phyloP scores from a whole-genome alignment of 768 basidiomycete genomes.

The Agaricus blazei region DNA sequence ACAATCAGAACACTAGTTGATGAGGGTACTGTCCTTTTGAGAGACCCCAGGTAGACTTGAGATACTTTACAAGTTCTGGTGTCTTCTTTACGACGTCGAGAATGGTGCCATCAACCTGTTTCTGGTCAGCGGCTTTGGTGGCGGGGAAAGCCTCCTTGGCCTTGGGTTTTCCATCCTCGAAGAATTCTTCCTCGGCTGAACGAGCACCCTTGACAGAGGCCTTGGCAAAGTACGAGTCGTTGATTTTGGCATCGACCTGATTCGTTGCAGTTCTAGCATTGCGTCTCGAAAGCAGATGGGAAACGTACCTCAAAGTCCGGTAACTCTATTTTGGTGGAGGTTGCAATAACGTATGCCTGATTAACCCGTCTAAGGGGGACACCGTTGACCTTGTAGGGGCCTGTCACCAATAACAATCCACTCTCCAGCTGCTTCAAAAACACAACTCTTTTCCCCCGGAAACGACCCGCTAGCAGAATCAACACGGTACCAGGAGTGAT shows the following conservation, averaged over 20 bases:
- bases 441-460: conserved; percentile 97
- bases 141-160: conserved; percentile 82
- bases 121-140: conserved; percentile 88
- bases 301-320: conserved; percentile 62
- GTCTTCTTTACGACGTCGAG: conserved; percentile 86
- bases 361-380: conserved; percentile 97
- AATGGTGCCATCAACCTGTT: conserved; percentile 75
- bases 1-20: conserved; percentile 77
- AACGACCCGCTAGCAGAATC: conserved; percentile 96
- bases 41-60: conserved; percentile 88
- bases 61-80: conserved; percentile 87
- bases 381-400: conserved; percentile 97
- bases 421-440: conserved; percentile 94
- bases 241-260: conserved; percentile 85
- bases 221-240: conserved; percentile 93
- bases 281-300: neutral
- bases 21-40: conserved; percentile 98
- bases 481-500: conserved; percentile 94
- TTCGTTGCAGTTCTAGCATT: neutral
- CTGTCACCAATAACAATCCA: conserved; percentile 92
- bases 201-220: conserved; percentile 57
- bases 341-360: conserved; percentile 98
- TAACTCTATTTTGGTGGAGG: conserved; percentile 89
- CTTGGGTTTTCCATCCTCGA: conserved; percentile 89
- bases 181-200: conserved; percentile 97